Evolutionary conservation across 73 alveolate species (phyloP).

Genomic region (Paraurostyla sp.): DNA sequence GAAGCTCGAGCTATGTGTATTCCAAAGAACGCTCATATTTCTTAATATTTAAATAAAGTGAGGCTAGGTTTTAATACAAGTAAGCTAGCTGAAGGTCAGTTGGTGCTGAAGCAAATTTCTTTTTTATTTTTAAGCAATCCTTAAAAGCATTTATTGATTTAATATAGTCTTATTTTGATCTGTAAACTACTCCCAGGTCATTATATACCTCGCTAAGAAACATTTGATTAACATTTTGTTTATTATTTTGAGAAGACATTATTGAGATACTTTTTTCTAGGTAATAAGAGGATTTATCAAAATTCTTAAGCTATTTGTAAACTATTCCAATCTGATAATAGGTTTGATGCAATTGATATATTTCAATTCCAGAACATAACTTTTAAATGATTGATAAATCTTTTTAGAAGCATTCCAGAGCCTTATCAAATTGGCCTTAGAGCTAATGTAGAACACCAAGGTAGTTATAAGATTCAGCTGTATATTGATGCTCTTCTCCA

Average conservation of each 20-base stretch:
- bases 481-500: conserved; percentile 16
- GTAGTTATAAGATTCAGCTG: neutral
- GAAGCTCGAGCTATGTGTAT: neutral
- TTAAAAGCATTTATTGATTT: neutral
- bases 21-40: conserved; percentile 30
- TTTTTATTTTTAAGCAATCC: conserved; percentile 23
- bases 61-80: neutral
- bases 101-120: neutral
- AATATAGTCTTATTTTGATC: neutral
- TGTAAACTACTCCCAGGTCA: neutral
- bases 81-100: neutral
- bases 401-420: neutral
- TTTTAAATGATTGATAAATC: neutral
- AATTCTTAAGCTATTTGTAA: neutral
- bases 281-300: neutral
- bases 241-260: neutral
- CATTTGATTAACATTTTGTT: neutral
- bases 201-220: neutral
- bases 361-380: neutral
- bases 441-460: neutral
- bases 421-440: neutral
- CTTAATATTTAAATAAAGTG: neutral
- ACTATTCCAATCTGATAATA: neutral
- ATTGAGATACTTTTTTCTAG: neutral
- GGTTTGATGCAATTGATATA: neutral